These are phyloP conservation scores for Penicillium coprophilum DNA, from an alignment of 495 filamentous ascomycete genomes.

Conservation along the genomic window DNA sequence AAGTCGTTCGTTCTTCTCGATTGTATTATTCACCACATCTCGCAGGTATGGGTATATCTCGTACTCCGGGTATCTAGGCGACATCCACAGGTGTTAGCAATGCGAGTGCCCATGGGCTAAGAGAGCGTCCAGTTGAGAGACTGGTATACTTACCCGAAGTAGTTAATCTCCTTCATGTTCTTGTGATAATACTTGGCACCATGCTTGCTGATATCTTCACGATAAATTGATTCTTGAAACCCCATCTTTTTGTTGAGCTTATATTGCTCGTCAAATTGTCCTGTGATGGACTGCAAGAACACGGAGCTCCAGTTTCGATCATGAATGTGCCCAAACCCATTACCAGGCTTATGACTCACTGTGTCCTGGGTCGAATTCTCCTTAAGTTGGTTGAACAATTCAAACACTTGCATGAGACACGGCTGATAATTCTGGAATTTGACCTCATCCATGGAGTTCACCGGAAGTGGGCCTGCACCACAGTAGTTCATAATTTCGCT, in stretches of 20 bases:
- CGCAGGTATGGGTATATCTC: conserved; percentile 23
- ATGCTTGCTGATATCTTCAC: conserved; percentile 27
- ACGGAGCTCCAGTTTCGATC: conserved; percentile 36
- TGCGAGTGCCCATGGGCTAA: too few species aligned
- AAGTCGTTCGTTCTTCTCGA: conserved; percentile 31
- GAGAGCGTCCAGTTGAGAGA: not conserved
- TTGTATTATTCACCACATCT: conserved; percentile 34
- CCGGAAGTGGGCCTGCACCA: conserved; percentile 38
- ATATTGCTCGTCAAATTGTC: conserved; percentile 37
- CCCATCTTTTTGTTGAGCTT: conserved; percentile 37
- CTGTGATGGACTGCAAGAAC: conserved; percentile 42
- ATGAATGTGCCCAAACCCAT: conserved; percentile 8
- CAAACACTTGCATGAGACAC: conserved; percentile 41
- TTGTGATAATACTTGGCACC: conserved; percentile 32
- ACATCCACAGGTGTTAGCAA: not conserved
- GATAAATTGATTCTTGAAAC: conserved; percentile 31
- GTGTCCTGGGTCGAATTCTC: not conserved
- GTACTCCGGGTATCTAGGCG: conserved; percentile 16
- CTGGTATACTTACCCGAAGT: conserved; percentile 35
- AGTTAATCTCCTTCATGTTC: conserved; percentile 36
- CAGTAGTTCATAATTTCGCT: conserved; percentile 40
- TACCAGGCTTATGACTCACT: not conserved
- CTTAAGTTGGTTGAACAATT: conserved; percentile 39
- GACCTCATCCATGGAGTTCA: conserved; percentile 41
- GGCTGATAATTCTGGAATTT: conserved; percentile 41